Evolutionary conservation across 495 filamentous ascomycete genomes (phyloP).

Genomic region (Neurospora cerealis): DNA sequence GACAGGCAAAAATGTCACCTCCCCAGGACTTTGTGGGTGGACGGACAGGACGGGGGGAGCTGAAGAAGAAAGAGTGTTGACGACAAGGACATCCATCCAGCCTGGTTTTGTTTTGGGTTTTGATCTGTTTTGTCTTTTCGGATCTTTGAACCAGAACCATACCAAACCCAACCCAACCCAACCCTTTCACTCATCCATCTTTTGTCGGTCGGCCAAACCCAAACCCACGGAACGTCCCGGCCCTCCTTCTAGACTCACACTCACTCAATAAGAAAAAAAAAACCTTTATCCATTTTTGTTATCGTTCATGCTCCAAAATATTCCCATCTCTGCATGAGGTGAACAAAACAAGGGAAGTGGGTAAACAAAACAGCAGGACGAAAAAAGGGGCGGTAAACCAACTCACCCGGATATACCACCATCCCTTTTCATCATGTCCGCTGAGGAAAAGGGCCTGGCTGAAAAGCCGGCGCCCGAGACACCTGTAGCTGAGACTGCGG

Average conservation of each 20-base stretch:
- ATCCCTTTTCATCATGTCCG: background rate
- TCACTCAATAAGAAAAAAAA: background rate
- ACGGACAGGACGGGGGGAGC: background rate
- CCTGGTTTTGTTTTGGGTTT: background rate
- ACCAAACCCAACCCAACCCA: background rate
- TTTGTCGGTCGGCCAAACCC: background rate
- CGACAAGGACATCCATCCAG: background rate
- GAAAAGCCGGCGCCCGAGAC: background rate
- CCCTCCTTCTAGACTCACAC: background rate
- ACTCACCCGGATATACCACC: background rate
- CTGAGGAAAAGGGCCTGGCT: background rate
- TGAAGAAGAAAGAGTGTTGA: background rate
- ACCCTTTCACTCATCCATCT: background rate
- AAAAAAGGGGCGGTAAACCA: background rate
- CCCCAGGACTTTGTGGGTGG: background rate
- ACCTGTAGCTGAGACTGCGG: background rate
- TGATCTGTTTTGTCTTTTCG: background rate
- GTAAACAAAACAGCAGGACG: background rate
- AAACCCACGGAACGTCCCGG: background rate
- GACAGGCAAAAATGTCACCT: background rate
- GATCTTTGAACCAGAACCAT: background rate
- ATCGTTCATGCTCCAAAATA: background rate
- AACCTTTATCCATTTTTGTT: background rate
- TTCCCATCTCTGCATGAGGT: background rate
- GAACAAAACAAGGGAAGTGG: background rate